A percentile compares a stretch with the other conserved stretches of the same genome.
Evolutionary conservation across 2,329 filamentous ascomycete species (phyloP).

Genomic region (Emmonsiellopsis sp.): DNA sequence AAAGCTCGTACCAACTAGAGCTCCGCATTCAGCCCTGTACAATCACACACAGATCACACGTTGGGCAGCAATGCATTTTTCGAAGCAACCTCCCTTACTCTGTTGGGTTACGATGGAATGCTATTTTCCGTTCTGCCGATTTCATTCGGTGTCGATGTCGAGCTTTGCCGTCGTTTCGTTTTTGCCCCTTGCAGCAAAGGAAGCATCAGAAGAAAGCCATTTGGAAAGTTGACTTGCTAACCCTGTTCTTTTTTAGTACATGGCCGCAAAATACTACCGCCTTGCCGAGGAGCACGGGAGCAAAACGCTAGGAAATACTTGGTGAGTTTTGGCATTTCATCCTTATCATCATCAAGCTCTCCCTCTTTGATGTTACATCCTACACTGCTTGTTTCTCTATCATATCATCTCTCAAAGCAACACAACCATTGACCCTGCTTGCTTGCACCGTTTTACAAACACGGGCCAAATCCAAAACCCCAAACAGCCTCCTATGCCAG

Average conservation of each 20-base stretch:
- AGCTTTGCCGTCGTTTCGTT: not conserved
- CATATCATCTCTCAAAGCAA: not conserved
- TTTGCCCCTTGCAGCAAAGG: not conserved
- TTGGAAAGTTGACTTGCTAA: slow-evolving; percentile 5
- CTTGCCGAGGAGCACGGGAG: slow-evolving; percentile 79
- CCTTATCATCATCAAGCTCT: too few relatives aligned
- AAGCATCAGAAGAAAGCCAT: not conserved
- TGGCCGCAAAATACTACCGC: slow-evolving; percentile 81
- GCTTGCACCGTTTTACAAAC: not conserved
- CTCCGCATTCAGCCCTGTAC: slow-evolving; percentile 1
- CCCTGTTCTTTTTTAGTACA: slow-evolving; percentile 20
- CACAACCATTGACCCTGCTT: not conserved
- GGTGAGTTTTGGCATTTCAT: slow-evolving; percentile 45
- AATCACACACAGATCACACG: slow-evolving; percentile 18
- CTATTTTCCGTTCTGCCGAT: slow-evolving; percentile 1
- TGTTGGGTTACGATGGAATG: too few relatives aligned
- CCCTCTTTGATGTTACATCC: not conserved
- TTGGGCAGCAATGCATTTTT: slow-evolving; percentile 26
- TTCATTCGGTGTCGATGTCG: slow-evolving; percentile 12
- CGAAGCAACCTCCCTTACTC: slow-evolving; percentile 11
- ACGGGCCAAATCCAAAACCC: not conserved
- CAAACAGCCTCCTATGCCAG: not conserved
- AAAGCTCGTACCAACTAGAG: slow-evolving; percentile 3
- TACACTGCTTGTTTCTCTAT: not conserved
- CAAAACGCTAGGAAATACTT: slow-evolving; percentile 87